These are phyloP conservation scores for Penicillium sp. DNA, from an alignment of 2,329 filamentous ascomycete genomes.

Conservation along the genomic window DNA sequence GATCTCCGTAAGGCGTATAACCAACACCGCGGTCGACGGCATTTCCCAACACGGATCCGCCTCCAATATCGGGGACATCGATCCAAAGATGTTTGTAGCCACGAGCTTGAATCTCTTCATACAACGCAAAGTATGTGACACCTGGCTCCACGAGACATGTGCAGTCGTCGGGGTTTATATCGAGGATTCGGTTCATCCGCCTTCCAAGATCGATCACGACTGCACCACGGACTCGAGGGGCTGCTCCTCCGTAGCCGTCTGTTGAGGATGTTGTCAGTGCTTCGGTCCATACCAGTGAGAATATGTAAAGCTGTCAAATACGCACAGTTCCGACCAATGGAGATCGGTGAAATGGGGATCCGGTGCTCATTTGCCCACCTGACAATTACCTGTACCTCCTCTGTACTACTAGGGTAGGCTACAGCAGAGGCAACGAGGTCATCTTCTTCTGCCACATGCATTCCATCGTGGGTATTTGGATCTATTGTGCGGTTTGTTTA, in stretches of 20 bases:
- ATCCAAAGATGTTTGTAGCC: conserved; percentile 10
- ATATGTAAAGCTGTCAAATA: not conserved
- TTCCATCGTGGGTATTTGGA: conserved; percentile 12
- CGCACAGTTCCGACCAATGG: conserved; percentile 10
- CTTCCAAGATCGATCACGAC: conserved; percentile 11
- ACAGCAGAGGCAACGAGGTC: conserved; percentile 10
- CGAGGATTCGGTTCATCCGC: conserved; percentile 9
- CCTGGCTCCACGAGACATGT: conserved; percentile 12
- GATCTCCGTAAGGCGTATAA: conserved; percentile 15
- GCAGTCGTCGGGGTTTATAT: conserved; percentile 10
- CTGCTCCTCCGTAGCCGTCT: conserved; percentile 11
- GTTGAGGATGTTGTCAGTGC: not conserved
- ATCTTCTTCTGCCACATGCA: conserved; percentile 8
- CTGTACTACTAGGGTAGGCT: conserved; percentile 8
- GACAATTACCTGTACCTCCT: conserved; percentile 8
- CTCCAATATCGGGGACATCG: conserved; percentile 14
- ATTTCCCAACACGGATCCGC: conserved; percentile 13
- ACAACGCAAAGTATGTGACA: conserved; percentile 9
- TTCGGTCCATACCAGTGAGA: not conserved
- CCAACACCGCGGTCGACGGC: conserved; percentile 11
- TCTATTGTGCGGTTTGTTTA: not conserved
- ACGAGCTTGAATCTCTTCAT: conserved; percentile 7
- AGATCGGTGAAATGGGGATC: conserved; percentile 9
- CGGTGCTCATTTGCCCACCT: conserved; percentile 2
- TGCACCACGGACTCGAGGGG: conserved; percentile 8